These are phyloP conservation scores for Penicillium coffeae DNA, from an alignment of 495 filamentous ascomycete genomes.

Conservation along the genomic window DNA sequence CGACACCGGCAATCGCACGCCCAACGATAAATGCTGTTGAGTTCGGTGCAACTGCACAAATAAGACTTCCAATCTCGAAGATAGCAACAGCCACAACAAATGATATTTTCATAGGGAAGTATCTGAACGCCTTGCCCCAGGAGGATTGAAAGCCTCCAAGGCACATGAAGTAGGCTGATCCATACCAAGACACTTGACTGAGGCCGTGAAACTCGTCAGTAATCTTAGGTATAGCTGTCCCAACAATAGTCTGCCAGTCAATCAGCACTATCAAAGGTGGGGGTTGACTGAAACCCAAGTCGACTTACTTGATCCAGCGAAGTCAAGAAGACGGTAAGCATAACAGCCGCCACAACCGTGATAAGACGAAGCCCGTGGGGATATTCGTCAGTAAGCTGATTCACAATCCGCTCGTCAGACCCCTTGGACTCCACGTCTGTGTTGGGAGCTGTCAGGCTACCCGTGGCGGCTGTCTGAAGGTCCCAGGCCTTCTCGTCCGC, in stretches of 20 bases:
- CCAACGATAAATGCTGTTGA: conserved; percentile 59
- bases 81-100: conserved; percentile 58
- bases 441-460: too few relatives aligned
- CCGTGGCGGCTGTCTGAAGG: too few relatives aligned
- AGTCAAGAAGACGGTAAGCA: conserved; percentile 42
- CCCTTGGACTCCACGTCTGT: too few relatives aligned
- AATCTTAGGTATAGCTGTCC: conserved; percentile 68
- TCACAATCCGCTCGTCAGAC: too few relatives aligned
- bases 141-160: conserved; percentile 46
- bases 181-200: conserved; percentile 64
- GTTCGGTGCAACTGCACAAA: conserved; percentile 20
- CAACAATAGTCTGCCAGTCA: conserved; percentile 53
- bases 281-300: not conserved
- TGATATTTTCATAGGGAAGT: conserved; percentile 42
- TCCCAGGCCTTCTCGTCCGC: too few relatives aligned
- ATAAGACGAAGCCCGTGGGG: conserved; percentile 22
- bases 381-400: too few relatives aligned
- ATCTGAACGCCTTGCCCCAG: conserved; percentile 31
- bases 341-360: conserved; percentile 40
- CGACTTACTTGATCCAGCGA: conserved; percentile 36
- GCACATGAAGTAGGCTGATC: conserved; percentile 64
- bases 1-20: conserved; percentile 67
- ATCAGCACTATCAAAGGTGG: not conserved
- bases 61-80: conserved; percentile 39
- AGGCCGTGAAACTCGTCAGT: conserved; percentile 65